These are phyloP conservation scores for Tricholoma matsutake DNA, from an alignment of 768 basidiomycete genomes.

Conservation along the genomic window DNA sequence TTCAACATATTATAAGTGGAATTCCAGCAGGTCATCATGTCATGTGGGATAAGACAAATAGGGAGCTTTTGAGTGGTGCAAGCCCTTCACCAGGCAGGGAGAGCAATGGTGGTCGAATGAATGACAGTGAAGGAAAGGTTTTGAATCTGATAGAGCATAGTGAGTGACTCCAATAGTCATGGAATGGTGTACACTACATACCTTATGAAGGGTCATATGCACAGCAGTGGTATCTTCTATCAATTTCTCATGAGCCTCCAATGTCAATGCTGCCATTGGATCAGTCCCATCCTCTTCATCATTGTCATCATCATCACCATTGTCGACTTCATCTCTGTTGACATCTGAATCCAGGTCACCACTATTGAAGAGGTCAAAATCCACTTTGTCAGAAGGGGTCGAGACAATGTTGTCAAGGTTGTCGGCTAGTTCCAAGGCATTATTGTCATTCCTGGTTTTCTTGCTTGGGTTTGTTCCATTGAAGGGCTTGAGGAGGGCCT, in stretches of 20 bases:
- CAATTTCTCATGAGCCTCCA: background rate
- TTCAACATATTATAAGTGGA: constrained; percentile 28
- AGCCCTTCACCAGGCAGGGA: background rate
- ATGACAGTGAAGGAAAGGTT: background rate
- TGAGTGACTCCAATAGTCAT: too few relatives aligned
- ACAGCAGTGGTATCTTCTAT: background rate
- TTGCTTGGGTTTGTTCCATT: background rate
- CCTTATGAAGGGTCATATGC: background rate
- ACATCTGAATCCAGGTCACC: background rate
- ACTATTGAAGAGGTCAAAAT: too few relatives aligned
- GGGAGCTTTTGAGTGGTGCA: background rate
- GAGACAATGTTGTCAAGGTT: too few relatives aligned
- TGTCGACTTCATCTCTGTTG: background rate
- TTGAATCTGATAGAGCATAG: background rate
- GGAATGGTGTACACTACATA: too few relatives aligned
- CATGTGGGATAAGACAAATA: background rate
- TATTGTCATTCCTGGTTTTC: background rate
- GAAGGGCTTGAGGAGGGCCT: background rate
- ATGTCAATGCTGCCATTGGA: too few relatives aligned
- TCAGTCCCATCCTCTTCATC: background rate
- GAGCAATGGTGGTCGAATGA: background rate
- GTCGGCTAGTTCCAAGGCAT: background rate
- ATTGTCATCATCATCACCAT: background rate
- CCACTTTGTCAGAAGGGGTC: too few relatives aligned
- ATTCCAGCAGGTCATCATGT: background rate